phyloP scores from a whole-genome alignment of 83 land plant genomes.

The Picea abies region DNA sequence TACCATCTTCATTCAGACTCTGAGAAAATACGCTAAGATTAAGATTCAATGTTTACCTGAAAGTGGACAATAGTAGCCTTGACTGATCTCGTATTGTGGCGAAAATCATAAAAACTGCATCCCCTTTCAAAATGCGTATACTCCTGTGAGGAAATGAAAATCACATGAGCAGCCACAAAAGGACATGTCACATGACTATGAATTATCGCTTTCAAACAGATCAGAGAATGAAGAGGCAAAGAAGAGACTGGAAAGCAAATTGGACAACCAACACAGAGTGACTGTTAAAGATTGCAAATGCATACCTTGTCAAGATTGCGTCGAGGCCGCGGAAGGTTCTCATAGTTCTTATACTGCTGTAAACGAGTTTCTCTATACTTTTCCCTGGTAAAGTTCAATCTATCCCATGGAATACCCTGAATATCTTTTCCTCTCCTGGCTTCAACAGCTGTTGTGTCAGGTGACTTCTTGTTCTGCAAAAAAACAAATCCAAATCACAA shows the following conservation, averaged over 20 bases:
- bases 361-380: slow-evolving; percentile 70
- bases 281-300: background rate
- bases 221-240: background rate
- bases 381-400: slow-evolving; percentile 75
- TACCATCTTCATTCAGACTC: no score
- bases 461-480: slow-evolving; percentile 19
- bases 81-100: slow-evolving; percentile 73
- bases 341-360: slow-evolving; percentile 80
- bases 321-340: slow-evolving; percentile 54
- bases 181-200: background rate
- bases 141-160: slow-evolving; percentile 40
- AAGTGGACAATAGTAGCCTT: slow-evolving; percentile 87
- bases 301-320: slow-evolving; percentile 62
- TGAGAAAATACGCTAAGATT: no score
- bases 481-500: background rate
- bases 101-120: slow-evolving; percentile 69
- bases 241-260: no score
- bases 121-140: slow-evolving; percentile 57
- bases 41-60: slow-evolving; percentile 52
- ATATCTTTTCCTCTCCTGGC: slow-evolving; percentile 82
- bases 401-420: slow-evolving; percentile 87
- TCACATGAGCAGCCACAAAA: background rate
- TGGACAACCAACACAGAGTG: background rate
- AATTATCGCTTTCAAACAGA: background rate
- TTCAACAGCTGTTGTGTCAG: slow-evolving; percentile 76